Evolutionary conservation across 2,329 filamentous ascomycete genomes (phyloP).

Genomic region (Penicillium frequentans): DNA sequence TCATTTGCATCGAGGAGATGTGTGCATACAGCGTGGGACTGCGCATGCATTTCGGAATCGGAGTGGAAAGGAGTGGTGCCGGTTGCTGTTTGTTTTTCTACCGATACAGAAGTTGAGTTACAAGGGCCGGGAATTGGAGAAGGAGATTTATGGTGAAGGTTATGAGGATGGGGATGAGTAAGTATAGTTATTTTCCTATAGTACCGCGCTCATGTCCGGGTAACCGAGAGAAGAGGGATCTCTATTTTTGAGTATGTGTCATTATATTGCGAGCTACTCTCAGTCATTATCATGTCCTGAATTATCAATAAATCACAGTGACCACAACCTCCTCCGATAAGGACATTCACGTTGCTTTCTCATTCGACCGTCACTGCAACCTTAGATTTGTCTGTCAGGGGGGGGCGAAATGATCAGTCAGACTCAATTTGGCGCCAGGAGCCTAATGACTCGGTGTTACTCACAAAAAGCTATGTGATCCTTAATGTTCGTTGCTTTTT

Average conservation of each 20-base stretch:
- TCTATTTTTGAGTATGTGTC: too few relatives aligned
- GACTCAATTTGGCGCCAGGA: too few relatives aligned
- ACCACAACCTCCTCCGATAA: not conserved
- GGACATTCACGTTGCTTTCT: not conserved
- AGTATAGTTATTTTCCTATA: too few relatives aligned
- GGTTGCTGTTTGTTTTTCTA: constrained; percentile 34
- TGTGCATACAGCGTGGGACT: constrained; percentile 34
- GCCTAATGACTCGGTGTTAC: constrained; percentile 17
- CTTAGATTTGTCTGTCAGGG: not conserved
- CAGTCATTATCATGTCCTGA: not conserved
- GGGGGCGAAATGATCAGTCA: not conserved
- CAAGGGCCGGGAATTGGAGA: constrained; percentile 55
- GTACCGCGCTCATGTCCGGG: too few relatives aligned
- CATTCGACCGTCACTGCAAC: not conserved
- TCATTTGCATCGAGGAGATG: constrained; percentile 35
- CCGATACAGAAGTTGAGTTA: constrained; percentile 33
- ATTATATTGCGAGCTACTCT: too few relatives aligned
- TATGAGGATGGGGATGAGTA: constrained; percentile 16
- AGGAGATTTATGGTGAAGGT: constrained; percentile 35
- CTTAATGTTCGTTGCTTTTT: constrained; percentile 53
- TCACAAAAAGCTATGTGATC: constrained; percentile 61
- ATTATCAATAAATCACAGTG: not conserved
- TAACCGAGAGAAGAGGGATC: too few relatives aligned
- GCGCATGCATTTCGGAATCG: constrained; percentile 32
- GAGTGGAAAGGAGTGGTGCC: constrained; percentile 27